Evolutionary conservation across 768 basidiomycete genomes (phyloP).

Genomic region (Roridomyces roridus): DNA sequence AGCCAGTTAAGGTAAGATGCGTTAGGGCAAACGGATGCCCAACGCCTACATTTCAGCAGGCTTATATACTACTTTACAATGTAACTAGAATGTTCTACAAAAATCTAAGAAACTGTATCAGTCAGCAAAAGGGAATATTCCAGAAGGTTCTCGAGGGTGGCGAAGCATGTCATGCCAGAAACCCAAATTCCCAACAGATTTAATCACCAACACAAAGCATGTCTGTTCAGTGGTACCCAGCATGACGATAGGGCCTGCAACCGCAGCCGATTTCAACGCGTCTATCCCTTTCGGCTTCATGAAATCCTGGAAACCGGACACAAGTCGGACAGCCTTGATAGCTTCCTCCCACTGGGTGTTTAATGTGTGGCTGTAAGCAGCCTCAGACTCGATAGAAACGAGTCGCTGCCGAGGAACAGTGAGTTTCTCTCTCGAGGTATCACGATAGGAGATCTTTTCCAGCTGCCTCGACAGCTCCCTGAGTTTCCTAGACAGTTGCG

Average conservation of each 20-base stretch:
- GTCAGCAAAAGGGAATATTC: too few relatives aligned
- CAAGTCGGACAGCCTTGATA: conserved; percentile 12
- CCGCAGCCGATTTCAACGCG: not conserved
- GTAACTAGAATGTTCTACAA: too few relatives aligned
- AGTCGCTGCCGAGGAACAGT: conserved; percentile 4
- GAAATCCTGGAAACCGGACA: conserved; percentile 28
- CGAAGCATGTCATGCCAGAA: too few relatives aligned
- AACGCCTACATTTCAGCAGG: too few relatives aligned
- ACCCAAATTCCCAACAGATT: too few relatives aligned
- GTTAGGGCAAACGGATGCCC: too few relatives aligned
- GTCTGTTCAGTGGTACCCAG: conserved; percentile 10
- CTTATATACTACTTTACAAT: too few relatives aligned
- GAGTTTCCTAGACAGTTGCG: conserved; percentile 3
- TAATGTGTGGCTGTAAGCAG: conserved; percentile 18
- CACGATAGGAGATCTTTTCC: conserved; percentile 12
- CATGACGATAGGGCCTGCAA: conserved; percentile 17
- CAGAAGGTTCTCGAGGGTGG: too few relatives aligned
- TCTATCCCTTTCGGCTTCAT: conserved; percentile 19
- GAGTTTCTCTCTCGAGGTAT: not conserved
- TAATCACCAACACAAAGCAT: conserved; percentile 20
- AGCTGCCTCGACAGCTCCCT: not conserved
- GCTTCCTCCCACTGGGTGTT: conserved; percentile 27
- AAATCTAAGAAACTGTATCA: too few relatives aligned
- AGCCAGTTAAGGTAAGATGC: too few relatives aligned
- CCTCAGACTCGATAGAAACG: conserved; percentile 24